Evolutionary conservation across 768 basidiomycete species (phyloP).

Genomic region (Mrakia blollopis): DNA sequence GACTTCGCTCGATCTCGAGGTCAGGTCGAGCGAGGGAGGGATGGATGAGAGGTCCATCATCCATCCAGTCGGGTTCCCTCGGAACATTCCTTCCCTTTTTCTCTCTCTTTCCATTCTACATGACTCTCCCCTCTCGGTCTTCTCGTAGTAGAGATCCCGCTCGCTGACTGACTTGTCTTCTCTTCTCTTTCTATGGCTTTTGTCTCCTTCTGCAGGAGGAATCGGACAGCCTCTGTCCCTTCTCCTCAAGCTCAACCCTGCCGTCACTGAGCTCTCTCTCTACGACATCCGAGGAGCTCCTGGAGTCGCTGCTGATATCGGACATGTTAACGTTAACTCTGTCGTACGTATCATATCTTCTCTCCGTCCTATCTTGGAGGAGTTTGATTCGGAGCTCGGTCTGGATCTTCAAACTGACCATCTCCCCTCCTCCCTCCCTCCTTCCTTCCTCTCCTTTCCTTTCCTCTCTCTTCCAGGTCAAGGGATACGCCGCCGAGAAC

Average conservation of each 20-base stretch:
- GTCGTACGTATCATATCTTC: slow-evolving; percentile 16
- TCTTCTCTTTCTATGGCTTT: background rate
- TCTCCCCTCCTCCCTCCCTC: background rate
- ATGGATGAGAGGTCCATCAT: too few relatives aligned
- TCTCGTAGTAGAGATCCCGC: background rate
- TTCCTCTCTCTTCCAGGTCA: slow-evolving; percentile 34
- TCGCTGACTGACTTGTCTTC: background rate
- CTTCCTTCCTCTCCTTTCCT: background rate
- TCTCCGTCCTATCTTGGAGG: background rate
- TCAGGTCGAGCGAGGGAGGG: too few relatives aligned
- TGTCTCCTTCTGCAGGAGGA: slow-evolving; percentile 61
- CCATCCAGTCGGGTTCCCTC: background rate
- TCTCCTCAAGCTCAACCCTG: slow-evolving; percentile 77
- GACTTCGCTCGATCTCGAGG: too few relatives aligned
- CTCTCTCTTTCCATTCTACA: too few relatives aligned
- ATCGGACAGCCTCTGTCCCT: slow-evolving; percentile 95
- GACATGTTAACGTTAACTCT: slow-evolving; percentile 71
- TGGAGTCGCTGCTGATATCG: slow-evolving; percentile 90
- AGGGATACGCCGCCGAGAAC: slow-evolving; percentile 41
- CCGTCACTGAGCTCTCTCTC: slow-evolving; percentile 76
- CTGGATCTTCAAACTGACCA: background rate
- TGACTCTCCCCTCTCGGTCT: too few relatives aligned
- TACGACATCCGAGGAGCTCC: slow-evolving; percentile 86
- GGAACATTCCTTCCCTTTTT: background rate
- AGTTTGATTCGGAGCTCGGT: too few relatives aligned